A percentile compares a stretch with the other conserved stretches of the same genome.
Conservation (phyloP, 768 basidiomycete species). For the Postia placenta region DNA sequence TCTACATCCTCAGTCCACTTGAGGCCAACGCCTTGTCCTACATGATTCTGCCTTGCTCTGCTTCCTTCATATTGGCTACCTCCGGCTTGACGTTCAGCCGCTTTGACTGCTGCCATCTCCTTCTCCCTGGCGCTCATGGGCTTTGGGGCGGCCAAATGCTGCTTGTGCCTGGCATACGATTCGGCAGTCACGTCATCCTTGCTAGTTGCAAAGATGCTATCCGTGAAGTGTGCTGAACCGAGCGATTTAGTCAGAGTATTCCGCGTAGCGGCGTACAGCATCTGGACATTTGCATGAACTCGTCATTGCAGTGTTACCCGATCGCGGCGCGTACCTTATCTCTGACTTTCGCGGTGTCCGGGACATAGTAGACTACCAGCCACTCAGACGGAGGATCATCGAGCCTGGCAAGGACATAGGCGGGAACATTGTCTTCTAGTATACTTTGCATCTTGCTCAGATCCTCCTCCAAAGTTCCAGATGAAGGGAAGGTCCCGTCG, state of each 20-base stretch:
- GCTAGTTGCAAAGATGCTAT: constrained; percentile 73
- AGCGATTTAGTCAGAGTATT: constrained; percentile 63
- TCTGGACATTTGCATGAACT: too few species aligned
- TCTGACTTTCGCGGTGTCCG: constrained; percentile 73
- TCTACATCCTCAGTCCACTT: constrained; percentile 63
- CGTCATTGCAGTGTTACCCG: too few species aligned
- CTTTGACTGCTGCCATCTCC: constrained; percentile 71
- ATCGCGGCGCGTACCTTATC: constrained; percentile 57
- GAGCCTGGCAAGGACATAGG: constrained; percentile 68
- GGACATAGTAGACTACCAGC: constrained; percentile 76
- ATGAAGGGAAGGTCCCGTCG: constrained; percentile 42
- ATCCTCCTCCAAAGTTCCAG: constrained; percentile 56
- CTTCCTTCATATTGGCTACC: constrained; percentile 52
- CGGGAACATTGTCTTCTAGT: constrained; percentile 55
- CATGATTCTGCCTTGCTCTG: constrained; percentile 45
- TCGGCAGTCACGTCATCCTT: constrained; percentile 60
- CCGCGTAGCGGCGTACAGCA: constrained; percentile 84
- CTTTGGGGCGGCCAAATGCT: constrained; percentile 67
- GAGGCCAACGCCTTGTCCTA: constrained; percentile 57
- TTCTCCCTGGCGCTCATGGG: constrained; percentile 80
- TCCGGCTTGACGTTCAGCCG: constrained; percentile 63
- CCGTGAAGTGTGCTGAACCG: constrained; percentile 65
- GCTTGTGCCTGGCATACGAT: constrained; percentile 69
- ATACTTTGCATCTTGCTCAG: constrained; percentile 50
- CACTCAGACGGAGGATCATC: constrained; percentile 60